Percentiles rank a stretch among this genome's conserved stretches.
Conservation (phyloP, 371 early-diverging fungal genomes). For the Rhizopus delemar region DNA sequence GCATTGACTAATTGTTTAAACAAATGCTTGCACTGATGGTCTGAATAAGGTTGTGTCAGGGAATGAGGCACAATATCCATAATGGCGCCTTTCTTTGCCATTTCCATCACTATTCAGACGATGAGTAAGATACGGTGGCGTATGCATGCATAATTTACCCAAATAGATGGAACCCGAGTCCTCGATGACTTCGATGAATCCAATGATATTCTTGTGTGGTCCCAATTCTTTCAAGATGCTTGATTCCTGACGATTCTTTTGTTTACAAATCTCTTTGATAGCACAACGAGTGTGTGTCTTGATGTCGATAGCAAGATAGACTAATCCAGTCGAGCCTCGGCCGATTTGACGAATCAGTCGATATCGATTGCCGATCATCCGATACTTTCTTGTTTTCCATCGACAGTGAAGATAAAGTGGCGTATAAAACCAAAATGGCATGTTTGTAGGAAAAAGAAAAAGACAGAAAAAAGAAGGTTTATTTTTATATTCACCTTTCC, state of each 20-base stretch:
- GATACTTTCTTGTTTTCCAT: conserved; percentile 15
- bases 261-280: conserved; percentile 34
- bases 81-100: conserved; percentile 29
- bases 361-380: conserved; percentile 21
- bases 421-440: conserved; percentile 31
- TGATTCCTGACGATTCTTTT: conserved; percentile 12
- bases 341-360: conserved; percentile 27
- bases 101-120: conserved; percentile 28
- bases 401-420: conserved; percentile 23
- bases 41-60: conserved; percentile 16
- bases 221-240: conserved; percentile 17
- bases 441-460: not conserved
- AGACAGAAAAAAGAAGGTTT: not conserved
- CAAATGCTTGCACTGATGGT: conserved; percentile 16
- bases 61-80: conserved; percentile 30
- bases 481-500: too few species aligned
- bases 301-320: conserved; percentile 23
- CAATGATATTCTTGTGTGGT: conserved; percentile 30
- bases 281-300: conserved; percentile 35
- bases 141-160: conserved; percentile 11
- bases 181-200: conserved; percentile 25
- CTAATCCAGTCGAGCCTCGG: conserved; percentile 31
- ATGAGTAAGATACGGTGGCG: too few species aligned
- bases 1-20: conserved; percentile 37
- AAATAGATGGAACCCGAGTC: conserved; percentile 34